Conservation (phyloP, 169 alveolate genomes). For the Plasmodium fragile region DNA sequence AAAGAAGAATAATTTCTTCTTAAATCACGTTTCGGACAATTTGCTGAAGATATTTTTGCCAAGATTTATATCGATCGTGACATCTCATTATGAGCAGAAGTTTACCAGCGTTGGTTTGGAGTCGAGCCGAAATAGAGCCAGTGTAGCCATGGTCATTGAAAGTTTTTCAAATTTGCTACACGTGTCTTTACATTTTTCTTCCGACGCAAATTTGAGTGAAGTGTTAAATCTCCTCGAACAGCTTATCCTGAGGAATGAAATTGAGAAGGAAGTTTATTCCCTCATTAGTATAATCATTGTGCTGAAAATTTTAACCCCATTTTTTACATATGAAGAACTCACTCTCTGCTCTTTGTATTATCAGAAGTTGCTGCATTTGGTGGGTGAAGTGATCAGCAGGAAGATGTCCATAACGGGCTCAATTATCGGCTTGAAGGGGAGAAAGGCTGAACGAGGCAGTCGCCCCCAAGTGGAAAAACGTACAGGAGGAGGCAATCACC, state of each 20-base stretch:
- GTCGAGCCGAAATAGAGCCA: background rate
- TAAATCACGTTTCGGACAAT: conserved; percentile 50
- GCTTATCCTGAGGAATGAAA: conserved; percentile 18
- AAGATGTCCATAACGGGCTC: background rate
- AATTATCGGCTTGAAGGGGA: background rate
- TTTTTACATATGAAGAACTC: conserved; percentile 47
- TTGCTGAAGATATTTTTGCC: conserved; percentile 64
- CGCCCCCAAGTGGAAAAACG: background rate
- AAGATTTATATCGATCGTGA: conserved; percentile 29
- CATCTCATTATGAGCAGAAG: conserved; percentile 18
- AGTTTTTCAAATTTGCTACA: conserved; percentile 39
- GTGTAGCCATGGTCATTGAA: conserved; percentile 9
- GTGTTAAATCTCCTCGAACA: conserved; percentile 31
- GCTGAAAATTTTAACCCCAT: conserved; percentile 55
- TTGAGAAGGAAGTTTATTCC: conserved; percentile 60
- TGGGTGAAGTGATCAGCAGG: background rate
- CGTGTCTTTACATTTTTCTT: conserved; percentile 31
- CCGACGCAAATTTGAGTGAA: conserved; percentile 44
- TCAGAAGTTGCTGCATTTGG: conserved; percentile 11
- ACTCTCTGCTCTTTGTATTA: conserved; percentile 27
- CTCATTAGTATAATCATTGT: conserved; percentile 41
- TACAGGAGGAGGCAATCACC: background rate
- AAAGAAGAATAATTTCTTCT: conserved; percentile 59
- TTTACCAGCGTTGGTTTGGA: background rate
- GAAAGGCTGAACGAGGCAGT: background rate